Base-by-base conservation (phyloP, 2,329 filamentous ascomycete species). In the Colletotrichum sp. region DNA sequence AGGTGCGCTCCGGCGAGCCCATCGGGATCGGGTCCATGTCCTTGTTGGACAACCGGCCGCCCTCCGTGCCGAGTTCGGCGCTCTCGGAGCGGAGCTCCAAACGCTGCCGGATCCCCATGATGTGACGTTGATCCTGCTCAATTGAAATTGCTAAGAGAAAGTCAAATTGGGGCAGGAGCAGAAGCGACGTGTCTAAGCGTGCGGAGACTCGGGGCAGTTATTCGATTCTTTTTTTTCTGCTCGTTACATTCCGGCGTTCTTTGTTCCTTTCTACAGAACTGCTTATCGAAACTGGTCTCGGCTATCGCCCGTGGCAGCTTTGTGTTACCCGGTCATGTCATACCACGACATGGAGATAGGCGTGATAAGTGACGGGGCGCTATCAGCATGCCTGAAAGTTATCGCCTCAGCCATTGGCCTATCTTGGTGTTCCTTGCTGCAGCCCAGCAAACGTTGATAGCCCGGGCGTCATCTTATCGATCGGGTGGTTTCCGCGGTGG, bases 11-110 rank as follows among this genome's bases (percentile, higher is more conserved):
- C n/a, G 67, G 60, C 6, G 72, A 71, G 15, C 76, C 68, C 72
- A 77, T 72, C 52, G 77, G 77, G 32, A 78, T 75, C 2, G 77
- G 77, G n/a, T 78, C 77, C 77, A 78, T 74, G 66, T 78, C 77
- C 36, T 75, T 77, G 67, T 78, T 78, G 15, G 77, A 78, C 3
- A 68, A 28, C 70, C 70, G 70, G 71, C 32, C 39, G 15, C 74
- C 71, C 71, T 73, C 71, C 39, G 59, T 73, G 57, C 63, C 74
- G 74, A 73, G 74, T 26, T 32, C 65, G 43, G 52, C 70, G 28
- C 70, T 64, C 34, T 64, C 74, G 60, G 64, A 68, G 66, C 74
- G 71, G 71, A 76, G 74, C 65, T 63, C 64, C 39, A 64, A 30
- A 21, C 70, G 74, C 55, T 72, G 60, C 24, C 69, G 61, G 26